Evolutionary conservation across 2,329 filamentous ascomycete genomes (phyloP), one percentile per base, ranked within the genome.

Genomic region (Aspergillus felis): DNA sequence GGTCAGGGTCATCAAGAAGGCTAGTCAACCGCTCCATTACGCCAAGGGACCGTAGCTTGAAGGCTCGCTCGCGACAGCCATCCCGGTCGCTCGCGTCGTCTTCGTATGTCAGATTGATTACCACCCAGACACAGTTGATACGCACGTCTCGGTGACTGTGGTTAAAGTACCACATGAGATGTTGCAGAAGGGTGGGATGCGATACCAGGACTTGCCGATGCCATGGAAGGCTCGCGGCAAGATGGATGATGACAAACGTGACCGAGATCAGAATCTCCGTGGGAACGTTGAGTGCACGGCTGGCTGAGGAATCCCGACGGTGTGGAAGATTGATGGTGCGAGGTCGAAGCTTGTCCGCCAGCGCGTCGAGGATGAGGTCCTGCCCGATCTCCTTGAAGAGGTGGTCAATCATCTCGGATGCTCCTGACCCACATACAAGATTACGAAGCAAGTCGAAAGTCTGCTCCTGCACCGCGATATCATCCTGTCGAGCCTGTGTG

Each of bases 391-490:
- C 83, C 57, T 79, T 83, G 68, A 97, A 88, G 24, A 97, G 76
- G 67, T 90, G 87, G 68, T 96, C 92, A 60, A 97, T 91, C 85
- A 97, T 93, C 75, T 78, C 85, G 59, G 72, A 79, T 64, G 76
- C 81, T 64, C 73, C 84, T 64, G 73, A 78, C 59, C 87, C 85
- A 57, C 88, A 89, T 63, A 97, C 90, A 32, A 97, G 80, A 73
- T 99, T 99, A 55, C 93, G 85, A 61, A 99, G 85, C 65, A 97
- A 88, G 66, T 95, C 89, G 20, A 97, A 83, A 0, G 88, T 90
- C 74, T 97, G 92, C 70, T 96, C 91, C 74, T 97, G 93, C 28
- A 97, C 89, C 2, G 87, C 87, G 41, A 92, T 81, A 63, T 95
- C 90, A 63, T 96, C 89, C 63, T 87, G 87, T 53, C 88, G 84